Evolutionary conservation across 441 rosid species (phyloP), one percentile per base, ranked within the genome.

Genomic region (Macaranga tanarius): DNA sequence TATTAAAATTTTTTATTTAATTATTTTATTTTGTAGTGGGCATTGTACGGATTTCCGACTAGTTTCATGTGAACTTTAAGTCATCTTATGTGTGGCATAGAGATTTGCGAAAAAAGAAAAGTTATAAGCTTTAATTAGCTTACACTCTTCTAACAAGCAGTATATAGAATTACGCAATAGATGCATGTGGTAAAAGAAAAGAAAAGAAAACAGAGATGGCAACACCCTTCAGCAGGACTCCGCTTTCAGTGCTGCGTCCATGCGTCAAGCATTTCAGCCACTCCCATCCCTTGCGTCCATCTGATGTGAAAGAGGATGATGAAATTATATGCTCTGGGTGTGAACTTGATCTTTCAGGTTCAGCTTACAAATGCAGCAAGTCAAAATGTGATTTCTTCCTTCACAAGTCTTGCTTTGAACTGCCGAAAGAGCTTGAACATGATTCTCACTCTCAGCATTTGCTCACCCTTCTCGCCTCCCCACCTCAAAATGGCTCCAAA

Each of bases 301-400:
- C 69, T 10, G 58, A 63, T 26, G 65, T 69, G 19, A 70, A 44
- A 45, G 74, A 69, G 28, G 74, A 69, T 15, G 78, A 69, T 5
- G 78, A 75, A 44, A 22, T 75, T 4, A 70, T 75, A 16, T 75
- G 74, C 65, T 69, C 51, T 7, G 78, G 74, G 7, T 75, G 78
- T 26, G 78, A 75, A 51, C 67, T 65, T 17, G 80, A 79, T 28
- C 65, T 78, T 22, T 44, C 34, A 58, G 82, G 62, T 23, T 62
- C 79, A 55, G 81, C 82, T 67, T 84, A 76, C 70, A 80, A 73
- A 47, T 82, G 88, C 54, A 75, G 69, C 17, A 71, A 71, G 56
- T 70, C 77, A 26, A 40, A 19, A 7, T 69, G 69, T 16, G 77
- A 69, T 1, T 69, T 62, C 52, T 70, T 52, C 20, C 73, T 75